A percentile compares a stretch with the other conserved stretches of the same genome.
phyloP scores from a whole-genome alignment of 208 protist species.

The Leptomonas pyrrhocoris region DNA sequence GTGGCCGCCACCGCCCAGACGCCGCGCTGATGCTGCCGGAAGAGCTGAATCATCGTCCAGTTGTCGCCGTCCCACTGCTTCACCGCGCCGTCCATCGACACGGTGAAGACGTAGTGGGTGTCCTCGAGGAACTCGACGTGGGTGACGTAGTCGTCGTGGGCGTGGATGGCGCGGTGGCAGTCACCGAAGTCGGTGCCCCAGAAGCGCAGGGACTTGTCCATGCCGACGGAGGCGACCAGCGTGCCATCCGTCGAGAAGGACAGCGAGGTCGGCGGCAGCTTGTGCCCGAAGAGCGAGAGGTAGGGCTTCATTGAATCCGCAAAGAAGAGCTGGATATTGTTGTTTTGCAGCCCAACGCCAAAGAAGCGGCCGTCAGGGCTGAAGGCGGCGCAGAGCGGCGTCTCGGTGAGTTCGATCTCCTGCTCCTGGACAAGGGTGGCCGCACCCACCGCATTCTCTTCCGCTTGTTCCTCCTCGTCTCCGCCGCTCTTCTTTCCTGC shows the following conservation, averaged over 20 bases:
- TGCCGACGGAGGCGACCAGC: slow-evolving; percentile 95
- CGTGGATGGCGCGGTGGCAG: slow-evolving; percentile 97
- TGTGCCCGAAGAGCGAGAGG: slow-evolving; percentile 98
- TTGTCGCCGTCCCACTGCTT: slow-evolving; percentile 99
- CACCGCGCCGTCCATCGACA: slow-evolving; percentile 93
- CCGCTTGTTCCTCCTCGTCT: slow-evolving; percentile 8
- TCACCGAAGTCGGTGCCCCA: slow-evolving; percentile 98
- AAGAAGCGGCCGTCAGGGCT: slow-evolving; percentile 88
- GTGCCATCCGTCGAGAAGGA: slow-evolving; percentile 94
- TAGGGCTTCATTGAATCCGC: slow-evolving; percentile 97
- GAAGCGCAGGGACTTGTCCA: slow-evolving; percentile 99
- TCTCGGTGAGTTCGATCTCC: slow-evolving; percentile 95
- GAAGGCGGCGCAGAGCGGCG: slow-evolving; percentile 88
- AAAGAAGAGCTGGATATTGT: slow-evolving; percentile 98
- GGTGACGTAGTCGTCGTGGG: slow-evolving; percentile 97
- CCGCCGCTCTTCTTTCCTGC: slow-evolving; percentile 1
- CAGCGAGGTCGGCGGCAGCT: slow-evolving; percentile 95
- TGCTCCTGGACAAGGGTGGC: slow-evolving; percentile 64
- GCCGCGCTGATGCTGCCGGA: slow-evolving; percentile 78
- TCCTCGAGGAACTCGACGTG: slow-evolving; percentile 93
- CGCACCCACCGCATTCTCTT: not conserved
- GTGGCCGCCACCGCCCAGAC: slow-evolving; percentile 75
- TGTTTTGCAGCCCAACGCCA: slow-evolving; percentile 96
- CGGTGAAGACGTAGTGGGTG: slow-evolving; percentile 98
- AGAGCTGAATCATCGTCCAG: slow-evolving; percentile 89